Evolutionary conservation across 192 early-diverging fungal genomes (phyloP).

Genomic region (Coemansia furcata): DNA sequence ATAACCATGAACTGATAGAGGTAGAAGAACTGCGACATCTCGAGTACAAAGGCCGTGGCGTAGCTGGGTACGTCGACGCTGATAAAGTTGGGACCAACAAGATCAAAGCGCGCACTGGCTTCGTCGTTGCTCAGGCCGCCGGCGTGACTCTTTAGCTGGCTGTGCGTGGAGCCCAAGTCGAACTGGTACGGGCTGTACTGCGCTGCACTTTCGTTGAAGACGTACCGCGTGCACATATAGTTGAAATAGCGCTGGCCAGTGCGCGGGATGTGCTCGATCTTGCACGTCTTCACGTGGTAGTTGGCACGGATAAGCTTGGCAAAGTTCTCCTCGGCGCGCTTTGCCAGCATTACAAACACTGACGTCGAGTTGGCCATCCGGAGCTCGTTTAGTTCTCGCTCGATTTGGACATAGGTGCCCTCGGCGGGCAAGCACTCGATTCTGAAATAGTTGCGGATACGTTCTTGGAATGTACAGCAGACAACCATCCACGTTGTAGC

Average conservation of each 20-base stretch:
- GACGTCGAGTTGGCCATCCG: constrained; percentile 45
- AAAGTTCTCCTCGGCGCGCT: constrained; percentile 32
- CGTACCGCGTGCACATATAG: constrained; percentile 71
- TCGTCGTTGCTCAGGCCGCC: constrained; percentile 54
- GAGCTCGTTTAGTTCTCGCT: constrained; percentile 44
- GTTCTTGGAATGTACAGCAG: constrained; percentile 31
- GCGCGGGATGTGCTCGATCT: constrained; percentile 45
- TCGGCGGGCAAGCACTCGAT: constrained; percentile 50
- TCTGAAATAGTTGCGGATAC: constrained; percentile 56
- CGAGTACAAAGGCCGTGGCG: constrained; percentile 46
- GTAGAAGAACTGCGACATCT: constrained; percentile 55
- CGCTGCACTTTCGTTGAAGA: constrained; percentile 53
- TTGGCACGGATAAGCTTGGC: constrained; percentile 37
- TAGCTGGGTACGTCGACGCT: constrained; percentile 52
- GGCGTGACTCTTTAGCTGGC: constrained; percentile 26
- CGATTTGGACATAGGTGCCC: constrained; percentile 54
- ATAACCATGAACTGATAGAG: constrained; percentile 59
- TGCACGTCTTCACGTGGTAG: constrained; percentile 42
- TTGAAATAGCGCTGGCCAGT: constrained; percentile 64
- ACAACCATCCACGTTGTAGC: constrained; percentile 47
- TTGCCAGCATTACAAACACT: constrained; percentile 31
- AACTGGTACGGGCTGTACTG: constrained; percentile 61
- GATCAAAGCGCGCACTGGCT: constrained; percentile 52
- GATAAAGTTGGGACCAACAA: constrained; percentile 65
- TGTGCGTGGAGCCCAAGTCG: constrained; percentile 57